Evolutionary conservation across 306 rosid species (phyloP), one percentile per base, ranked within the genome.

Genomic region (Cicer arietinum): DNA sequence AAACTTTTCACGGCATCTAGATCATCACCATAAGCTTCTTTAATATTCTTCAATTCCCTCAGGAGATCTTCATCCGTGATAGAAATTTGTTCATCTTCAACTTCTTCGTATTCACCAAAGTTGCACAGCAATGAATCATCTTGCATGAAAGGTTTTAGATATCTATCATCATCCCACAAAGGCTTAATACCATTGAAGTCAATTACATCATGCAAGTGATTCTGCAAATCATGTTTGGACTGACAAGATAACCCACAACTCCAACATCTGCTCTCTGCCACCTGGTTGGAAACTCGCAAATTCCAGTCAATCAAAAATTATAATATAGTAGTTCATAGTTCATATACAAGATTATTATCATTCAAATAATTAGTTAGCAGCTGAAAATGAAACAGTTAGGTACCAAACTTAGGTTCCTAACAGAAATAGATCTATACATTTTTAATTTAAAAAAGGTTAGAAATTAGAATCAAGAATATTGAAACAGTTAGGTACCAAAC

Each of bases 81-180:
- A 7, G 78, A 43, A 61, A 16, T 61, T 59, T 84, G 82, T 30
- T 88, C 90, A 45, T 88, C 90, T 44, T 85, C 96, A 44, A 77
- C 84, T 56, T 89, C 98, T 46, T 90, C 97, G 20, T 79, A 87
- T 54, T 90, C 99, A 75, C 57, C 86, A 72, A 94, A 94, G 84
- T 86, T 89, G 86, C 81, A 92, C 85, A 94, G 79, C 67, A 94
- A 81, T 1, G 91, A 81, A 89, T 94, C 99, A 6, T 89, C 90
- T 83, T 71, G 80, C 68, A 87, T 42, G 81, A 94, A 88, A 66
- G 99, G 96, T 62, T 88, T 88, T n/a, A 94, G 84, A 82, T 86
- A 90, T 66, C 78, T 82, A 60, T 92, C 95, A 8, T 84, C 87
- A 39, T 86, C 80, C 97, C 95, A 90, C 12, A 37, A 69, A 80